Percentiles rank a stretch among this genome's conserved stretches.
These are phyloP conservation scores for Malus orientalis DNA, from an alignment of 306 rosid species.

Conservation along the genomic window DNA sequence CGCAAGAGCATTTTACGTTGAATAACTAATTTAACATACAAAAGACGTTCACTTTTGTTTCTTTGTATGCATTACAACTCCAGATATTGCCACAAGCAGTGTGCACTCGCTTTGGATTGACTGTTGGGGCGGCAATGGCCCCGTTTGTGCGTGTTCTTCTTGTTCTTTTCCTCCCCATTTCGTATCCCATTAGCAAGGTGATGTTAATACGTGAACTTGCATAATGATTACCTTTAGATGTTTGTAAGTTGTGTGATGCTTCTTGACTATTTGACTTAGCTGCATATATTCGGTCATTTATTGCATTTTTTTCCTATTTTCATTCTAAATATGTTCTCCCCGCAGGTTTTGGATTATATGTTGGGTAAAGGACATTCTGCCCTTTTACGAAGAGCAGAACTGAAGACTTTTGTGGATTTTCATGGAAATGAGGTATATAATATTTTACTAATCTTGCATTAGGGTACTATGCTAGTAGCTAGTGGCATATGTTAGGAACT, in stretches of 20 bases:
- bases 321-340: background rate
- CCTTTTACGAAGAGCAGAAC: constrained; percentile 93
- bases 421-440: constrained; percentile 89
- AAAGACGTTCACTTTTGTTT: background rate
- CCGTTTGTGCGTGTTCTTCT: constrained; percentile 89
- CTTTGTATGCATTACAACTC: constrained; percentile 6
- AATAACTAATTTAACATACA: constrained; percentile 1
- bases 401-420: constrained; percentile 87
- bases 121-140: constrained; percentile 81
- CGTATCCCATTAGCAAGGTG: constrained; percentile 97
- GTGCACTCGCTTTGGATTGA: constrained; percentile 88
- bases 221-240: constrained; percentile 1
- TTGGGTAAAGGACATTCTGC: constrained; percentile 94
- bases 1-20: background rate
- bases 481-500: background rate
- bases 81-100: constrained; percentile 94
- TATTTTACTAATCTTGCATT: background rate
- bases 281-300: background rate
- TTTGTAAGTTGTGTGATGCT: background rate
- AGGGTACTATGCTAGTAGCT: constrained; percentile 1
- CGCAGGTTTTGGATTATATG: constrained; percentile 91
- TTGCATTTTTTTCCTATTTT: background rate
- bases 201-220: constrained; percentile 12
- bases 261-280: background rate
- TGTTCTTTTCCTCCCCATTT: constrained; percentile 58